Conservation (phyloP, 2,329 filamentous ascomycete genomes). For the Dactylellina sp. region DNA sequence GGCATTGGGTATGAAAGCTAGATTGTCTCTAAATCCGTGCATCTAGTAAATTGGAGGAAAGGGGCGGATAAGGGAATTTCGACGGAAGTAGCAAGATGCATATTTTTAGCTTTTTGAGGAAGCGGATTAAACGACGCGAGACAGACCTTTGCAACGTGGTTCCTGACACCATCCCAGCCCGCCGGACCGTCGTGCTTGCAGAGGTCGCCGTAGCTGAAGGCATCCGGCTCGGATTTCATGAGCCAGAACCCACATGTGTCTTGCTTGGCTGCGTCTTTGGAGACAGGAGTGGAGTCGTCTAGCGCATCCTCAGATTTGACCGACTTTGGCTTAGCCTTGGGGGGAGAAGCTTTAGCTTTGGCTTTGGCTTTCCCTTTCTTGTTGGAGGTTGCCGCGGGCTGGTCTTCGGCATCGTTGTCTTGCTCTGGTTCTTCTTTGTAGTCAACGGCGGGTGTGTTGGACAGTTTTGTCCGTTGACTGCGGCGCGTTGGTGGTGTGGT, state of each 20-base stretch:
- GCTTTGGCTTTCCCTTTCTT: slow-evolving; percentile 16
- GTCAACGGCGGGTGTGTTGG: slow-evolving; percentile 23
- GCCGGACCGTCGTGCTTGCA: slow-evolving; percentile 79
- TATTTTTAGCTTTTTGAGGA: slow-evolving; percentile 24
- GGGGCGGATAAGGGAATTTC: slow-evolving; percentile 1
- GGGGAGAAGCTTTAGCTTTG: background rate
- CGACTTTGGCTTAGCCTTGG: slow-evolving; percentile 56
- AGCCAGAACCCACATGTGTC: slow-evolving; percentile 73
- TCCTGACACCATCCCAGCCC: slow-evolving; percentile 83
- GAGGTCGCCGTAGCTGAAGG: slow-evolving; percentile 87
- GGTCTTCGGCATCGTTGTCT: slow-evolving; percentile 11
- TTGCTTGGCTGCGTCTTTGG: slow-evolving; percentile 27
- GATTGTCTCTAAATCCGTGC: no score
- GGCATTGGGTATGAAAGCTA: slow-evolving; percentile 23
- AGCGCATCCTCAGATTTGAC: slow-evolving; percentile 39
- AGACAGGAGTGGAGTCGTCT: slow-evolving; percentile 38
- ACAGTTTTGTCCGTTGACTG: slow-evolving; percentile 36
- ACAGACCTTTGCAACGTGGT: slow-evolving; percentile 42
- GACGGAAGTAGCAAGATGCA: slow-evolving; percentile 29
- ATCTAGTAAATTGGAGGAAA: background rate
- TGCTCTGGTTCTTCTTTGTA: slow-evolving; percentile 14
- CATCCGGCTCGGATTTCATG: slow-evolving; percentile 88
- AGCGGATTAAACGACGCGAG: slow-evolving; percentile 13
- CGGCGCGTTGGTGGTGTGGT: slow-evolving; percentile 51
- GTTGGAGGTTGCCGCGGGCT: slow-evolving; percentile 1